Percentiles rank a stretch among this genome's conserved stretches.
Conservation (phyloP, 352 stramenopile genomes). For the Peronospora tabacina region DNA sequence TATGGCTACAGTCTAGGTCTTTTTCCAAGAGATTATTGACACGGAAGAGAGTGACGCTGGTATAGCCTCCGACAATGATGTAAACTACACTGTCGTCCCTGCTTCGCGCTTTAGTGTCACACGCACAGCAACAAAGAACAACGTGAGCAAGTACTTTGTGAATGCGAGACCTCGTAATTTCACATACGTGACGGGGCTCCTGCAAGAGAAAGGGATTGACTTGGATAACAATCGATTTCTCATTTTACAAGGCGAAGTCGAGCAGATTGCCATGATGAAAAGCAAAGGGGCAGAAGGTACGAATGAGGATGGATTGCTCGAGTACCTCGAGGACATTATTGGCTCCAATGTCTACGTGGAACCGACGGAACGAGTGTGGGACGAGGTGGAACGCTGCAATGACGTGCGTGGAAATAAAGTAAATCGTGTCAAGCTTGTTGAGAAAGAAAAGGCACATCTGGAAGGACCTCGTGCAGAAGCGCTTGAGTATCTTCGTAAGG, state of each 20-base stretch:
- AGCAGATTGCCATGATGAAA: slow-evolving; percentile 99
- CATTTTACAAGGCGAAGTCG: slow-evolving; percentile 94
- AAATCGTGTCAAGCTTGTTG: slow-evolving; percentile 96
- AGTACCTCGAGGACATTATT: slow-evolving; percentile 99
- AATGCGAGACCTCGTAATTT: slow-evolving; percentile 91
- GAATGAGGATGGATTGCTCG: slow-evolving; percentile 96
- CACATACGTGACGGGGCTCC: slow-evolving; percentile 90
- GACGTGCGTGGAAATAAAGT: slow-evolving; percentile 91
- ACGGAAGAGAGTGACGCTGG: slow-evolving; percentile 19
- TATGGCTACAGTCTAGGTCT: slow-evolving; percentile 94
- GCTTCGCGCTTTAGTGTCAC: slow-evolving; percentile 90
- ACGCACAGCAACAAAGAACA: slow-evolving; percentile 90
- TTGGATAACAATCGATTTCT: slow-evolving; percentile 99
- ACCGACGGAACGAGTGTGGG: slow-evolving; percentile 88
- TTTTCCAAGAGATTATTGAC: slow-evolving; percentile 97
- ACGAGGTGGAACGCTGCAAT: slow-evolving; percentile 91
- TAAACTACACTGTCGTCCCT: slow-evolving; percentile 91
- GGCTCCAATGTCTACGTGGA: slow-evolving; percentile 97
- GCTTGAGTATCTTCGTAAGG: slow-evolving; percentile 90
- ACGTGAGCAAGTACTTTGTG: slow-evolving; percentile 96
- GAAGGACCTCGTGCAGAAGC: slow-evolving; percentile 93
- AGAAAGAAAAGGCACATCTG: slow-evolving; percentile 95
- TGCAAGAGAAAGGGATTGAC: slow-evolving; percentile 95
- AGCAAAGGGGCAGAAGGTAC: slow-evolving; percentile 90
- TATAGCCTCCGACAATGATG: slow-evolving; percentile 44